phyloP scores from a whole-genome alignment of 805 yeast species.

The Candida hungchunana region DNA sequence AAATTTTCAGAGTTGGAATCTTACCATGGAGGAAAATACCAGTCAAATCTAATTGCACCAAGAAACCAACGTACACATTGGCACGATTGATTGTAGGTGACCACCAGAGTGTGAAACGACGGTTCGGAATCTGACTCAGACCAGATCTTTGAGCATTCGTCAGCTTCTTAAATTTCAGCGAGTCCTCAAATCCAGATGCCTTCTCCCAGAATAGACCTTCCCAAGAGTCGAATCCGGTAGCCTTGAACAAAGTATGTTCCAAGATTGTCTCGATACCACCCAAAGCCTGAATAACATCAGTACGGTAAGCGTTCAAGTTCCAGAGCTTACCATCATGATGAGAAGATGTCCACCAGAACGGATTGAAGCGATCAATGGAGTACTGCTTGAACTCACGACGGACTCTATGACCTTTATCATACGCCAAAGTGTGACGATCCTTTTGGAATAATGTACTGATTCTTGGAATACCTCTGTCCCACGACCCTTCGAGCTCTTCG shows the following conservation, averaged over 20 bases:
- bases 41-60: slow-evolving; percentile 92
- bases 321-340: slow-evolving; percentile 95
- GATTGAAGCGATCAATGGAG: slow-evolving; percentile 67
- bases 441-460: slow-evolving; percentile 93
- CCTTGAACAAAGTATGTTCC: slow-evolving; percentile 92
- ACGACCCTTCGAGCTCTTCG: slow-evolving; percentile 89
- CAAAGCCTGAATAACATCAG: slow-evolving; percentile 93
- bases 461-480: slow-evolving; percentile 98
- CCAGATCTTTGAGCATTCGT: slow-evolving; percentile 98
- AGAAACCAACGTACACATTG: slow-evolving; percentile 94
- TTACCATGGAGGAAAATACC: slow-evolving; percentile 97
- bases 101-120: slow-evolving; percentile 99
- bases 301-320: slow-evolving; percentile 88
- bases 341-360: slow-evolving; percentile 95
- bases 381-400: slow-evolving; percentile 76
- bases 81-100: slow-evolving; percentile 98
- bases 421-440: slow-evolving; percentile 90
- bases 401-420: slow-evolving; percentile 88
- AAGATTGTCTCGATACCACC: slow-evolving; percentile 97
- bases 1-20: slow-evolving; percentile 93
- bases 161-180: slow-evolving; percentile 87
- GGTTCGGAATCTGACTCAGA: slow-evolving; percentile 93
- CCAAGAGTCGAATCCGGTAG: slow-evolving; percentile 97
- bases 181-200: slow-evolving; percentile 95
- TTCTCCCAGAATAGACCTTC: slow-evolving; percentile 99